A percentile compares a stretch with the other conserved stretches of the same genome.
Conservation (phyloP, 2,329 filamentous ascomycete genomes). For the Dactylellina haptotyla region DNA sequence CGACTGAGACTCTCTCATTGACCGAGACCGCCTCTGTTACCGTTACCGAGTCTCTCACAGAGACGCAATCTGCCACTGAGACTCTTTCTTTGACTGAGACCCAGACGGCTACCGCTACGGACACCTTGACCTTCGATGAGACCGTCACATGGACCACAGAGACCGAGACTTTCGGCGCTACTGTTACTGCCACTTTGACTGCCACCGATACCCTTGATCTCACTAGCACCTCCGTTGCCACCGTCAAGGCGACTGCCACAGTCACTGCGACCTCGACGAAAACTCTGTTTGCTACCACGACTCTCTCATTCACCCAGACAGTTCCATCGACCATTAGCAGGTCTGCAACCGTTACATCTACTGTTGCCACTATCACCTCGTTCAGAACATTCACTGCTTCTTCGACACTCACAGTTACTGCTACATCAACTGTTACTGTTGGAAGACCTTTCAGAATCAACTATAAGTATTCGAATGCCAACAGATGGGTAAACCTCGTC, state of each 20-base stretch:
- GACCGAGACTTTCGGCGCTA: neutral
- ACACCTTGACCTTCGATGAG: neutral
- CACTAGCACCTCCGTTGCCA: constrained; percentile 1
- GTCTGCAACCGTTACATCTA: constrained; percentile 5
- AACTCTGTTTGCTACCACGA: constrained; percentile 17
- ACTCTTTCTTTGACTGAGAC: neutral
- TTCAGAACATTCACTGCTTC: constrained; percentile 5
- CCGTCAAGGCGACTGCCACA: constrained; percentile 15
- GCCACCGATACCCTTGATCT: constrained; percentile 5
- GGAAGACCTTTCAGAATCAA: constrained; percentile 13
- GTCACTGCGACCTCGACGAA: constrained; percentile 15
- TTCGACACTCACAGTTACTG: constrained; percentile 8
- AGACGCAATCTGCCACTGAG: too few relatives aligned
- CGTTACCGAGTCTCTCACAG: too few relatives aligned
- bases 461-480: too few relatives aligned
- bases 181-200: neutral
- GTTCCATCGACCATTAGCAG: constrained; percentile 20
- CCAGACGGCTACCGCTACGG: neutral
- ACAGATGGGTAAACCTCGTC: too few relatives aligned
- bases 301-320: constrained; percentile 20
- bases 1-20: neutral
- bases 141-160: neutral
- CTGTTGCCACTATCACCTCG: constrained; percentile 18
- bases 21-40: neutral
- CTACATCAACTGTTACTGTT: constrained; percentile 27